Evolutionary conservation across 2,329 filamentous ascomycete species (phyloP).

Genomic region (Nectriaceae sp.): DNA sequence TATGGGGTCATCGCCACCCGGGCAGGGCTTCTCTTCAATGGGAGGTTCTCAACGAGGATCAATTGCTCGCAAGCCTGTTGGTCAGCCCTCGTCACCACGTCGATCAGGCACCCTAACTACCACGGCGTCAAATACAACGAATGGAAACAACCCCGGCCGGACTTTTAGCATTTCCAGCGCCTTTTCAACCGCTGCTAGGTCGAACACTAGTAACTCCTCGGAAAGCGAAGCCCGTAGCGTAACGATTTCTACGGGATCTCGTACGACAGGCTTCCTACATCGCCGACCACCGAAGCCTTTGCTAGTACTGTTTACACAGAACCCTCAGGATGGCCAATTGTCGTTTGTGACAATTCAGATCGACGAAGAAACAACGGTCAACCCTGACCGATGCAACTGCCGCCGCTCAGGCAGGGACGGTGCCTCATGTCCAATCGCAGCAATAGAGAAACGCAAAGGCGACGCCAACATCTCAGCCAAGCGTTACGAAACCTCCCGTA

Average conservation of each 20-base stretch:
- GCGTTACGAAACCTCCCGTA: slow-evolving; percentile 25
- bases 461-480: slow-evolving; percentile 24
- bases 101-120: slow-evolving; percentile 14
- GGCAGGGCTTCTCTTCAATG: slow-evolving; percentile 11
- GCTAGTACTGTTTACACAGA: slow-evolving; percentile 36
- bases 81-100: slow-evolving; percentile 18
- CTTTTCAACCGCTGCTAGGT: slow-evolving; percentile 6
- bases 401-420: slow-evolving; percentile 28
- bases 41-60: slow-evolving; percentile 12
- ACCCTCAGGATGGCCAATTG: slow-evolving; percentile 16
- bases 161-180: slow-evolving; percentile 24
- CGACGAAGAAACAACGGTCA: slow-evolving; percentile 34
- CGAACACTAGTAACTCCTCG: slow-evolving; percentile 28
- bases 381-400: slow-evolving; percentile 38
- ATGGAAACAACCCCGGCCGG: slow-evolving; percentile 14
- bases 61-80: slow-evolving; percentile 18
- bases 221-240: slow-evolving; percentile 25
- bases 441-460: slow-evolving; percentile 32
- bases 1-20: slow-evolving; percentile 14
- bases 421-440: slow-evolving; percentile 20
- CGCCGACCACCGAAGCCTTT: slow-evolving; percentile 34
- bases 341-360: slow-evolving; percentile 34
- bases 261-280: slow-evolving; percentile 32
- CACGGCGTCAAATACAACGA: slow-evolving; percentile 8
- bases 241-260: slow-evolving; percentile 26